These are phyloP conservation scores for Penicillium parvum DNA, from an alignment of 495 filamentous ascomycete species.

Conservation along the genomic window DNA sequence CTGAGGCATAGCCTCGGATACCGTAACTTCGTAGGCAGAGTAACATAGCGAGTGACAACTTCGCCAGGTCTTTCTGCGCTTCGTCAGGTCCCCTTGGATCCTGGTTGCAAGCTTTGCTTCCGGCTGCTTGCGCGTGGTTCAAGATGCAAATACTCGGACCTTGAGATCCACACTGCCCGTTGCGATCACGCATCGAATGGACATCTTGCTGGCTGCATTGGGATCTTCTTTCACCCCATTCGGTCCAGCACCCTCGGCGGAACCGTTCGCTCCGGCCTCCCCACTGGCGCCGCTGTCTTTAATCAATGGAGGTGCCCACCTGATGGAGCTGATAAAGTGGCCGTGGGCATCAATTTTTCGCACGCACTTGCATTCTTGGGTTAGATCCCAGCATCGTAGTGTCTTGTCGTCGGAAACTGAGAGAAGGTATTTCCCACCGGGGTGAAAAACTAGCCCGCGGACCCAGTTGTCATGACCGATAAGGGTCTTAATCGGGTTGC, in stretches of 20 bases:
- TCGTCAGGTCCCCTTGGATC: not conserved
- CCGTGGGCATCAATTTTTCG: slow-evolving; percentile 76
- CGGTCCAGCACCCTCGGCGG: slow-evolving; percentile 3
- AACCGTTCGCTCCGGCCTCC: slow-evolving; percentile 19
- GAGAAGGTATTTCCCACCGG: slow-evolving; percentile 87
- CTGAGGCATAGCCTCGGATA: slow-evolving; percentile 3
- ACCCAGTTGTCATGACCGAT: slow-evolving; percentile 97
- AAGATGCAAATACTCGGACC: slow-evolving; percentile 54
- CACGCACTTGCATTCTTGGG: slow-evolving; percentile 85
- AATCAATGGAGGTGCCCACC: slow-evolving; percentile 83
- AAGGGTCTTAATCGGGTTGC: slow-evolving; percentile 81
- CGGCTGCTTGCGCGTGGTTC: slow-evolving; percentile 7
- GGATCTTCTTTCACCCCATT: slow-evolving; percentile 24
- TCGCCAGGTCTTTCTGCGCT: not conserved
- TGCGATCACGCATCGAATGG: slow-evolving; percentile 59
- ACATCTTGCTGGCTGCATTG: slow-evolving; percentile 27
- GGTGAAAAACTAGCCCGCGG: slow-evolving; percentile 81
- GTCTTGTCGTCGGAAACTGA: slow-evolving; percentile 88
- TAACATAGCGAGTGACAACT: slow-evolving; percentile 2
- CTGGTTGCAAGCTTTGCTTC: slow-evolving; percentile 2
- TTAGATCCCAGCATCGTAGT: slow-evolving; percentile 89
- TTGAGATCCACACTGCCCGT: slow-evolving; percentile 62
- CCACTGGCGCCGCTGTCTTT: slow-evolving; percentile 47
- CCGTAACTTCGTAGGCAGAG: slow-evolving; percentile 8
- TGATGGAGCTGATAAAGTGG: slow-evolving; percentile 81